Conservation (phyloP, 768 basidiomycete genomes). For the Lentinula sp. region DNA sequence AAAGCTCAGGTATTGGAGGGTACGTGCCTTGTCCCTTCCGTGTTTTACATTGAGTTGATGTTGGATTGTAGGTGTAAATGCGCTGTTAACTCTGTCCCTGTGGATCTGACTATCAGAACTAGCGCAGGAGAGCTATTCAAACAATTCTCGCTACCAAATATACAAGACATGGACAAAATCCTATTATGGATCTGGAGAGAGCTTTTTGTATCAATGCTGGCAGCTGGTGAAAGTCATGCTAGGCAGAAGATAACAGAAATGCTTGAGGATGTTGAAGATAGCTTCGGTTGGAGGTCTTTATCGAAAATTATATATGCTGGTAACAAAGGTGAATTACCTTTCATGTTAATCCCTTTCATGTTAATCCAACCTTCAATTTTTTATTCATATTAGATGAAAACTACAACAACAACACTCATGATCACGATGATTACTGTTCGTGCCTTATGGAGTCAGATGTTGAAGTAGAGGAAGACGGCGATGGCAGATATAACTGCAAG, state of each 20-base stretch:
- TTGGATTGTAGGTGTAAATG: constrained; percentile 36
- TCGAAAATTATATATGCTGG: constrained; percentile 54
- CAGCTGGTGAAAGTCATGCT: constrained; percentile 23
- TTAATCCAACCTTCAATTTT: too few species aligned
- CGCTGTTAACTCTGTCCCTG: constrained; percentile 26
- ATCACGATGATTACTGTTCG: neutral
- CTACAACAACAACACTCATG: neutral
- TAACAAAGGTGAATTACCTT: constrained; percentile 24
- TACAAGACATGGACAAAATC: constrained; percentile 28
- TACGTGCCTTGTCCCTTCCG: constrained; percentile 4
- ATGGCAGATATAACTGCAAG: constrained; percentile 15
- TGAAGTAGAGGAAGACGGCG: neutral
- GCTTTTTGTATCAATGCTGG: constrained; percentile 51
- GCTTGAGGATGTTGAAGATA: constrained; percentile 50
- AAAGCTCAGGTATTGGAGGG: constrained; percentile 18
- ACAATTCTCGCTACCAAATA: constrained; percentile 31
- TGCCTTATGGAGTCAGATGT: neutral
- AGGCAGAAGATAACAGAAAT: constrained; percentile 38
- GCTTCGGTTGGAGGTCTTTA: constrained; percentile 44
- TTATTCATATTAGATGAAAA: neutral
- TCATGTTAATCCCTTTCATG: neutral
- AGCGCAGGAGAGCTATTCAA: constrained; percentile 32
- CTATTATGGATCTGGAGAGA: constrained; percentile 67
- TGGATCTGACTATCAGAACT: constrained; percentile 28
- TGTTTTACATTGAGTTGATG: neutral